These are phyloP conservation scores for Arabis alpina DNA, from an alignment of 345 rosid genomes.

Conservation along the genomic window DNA sequence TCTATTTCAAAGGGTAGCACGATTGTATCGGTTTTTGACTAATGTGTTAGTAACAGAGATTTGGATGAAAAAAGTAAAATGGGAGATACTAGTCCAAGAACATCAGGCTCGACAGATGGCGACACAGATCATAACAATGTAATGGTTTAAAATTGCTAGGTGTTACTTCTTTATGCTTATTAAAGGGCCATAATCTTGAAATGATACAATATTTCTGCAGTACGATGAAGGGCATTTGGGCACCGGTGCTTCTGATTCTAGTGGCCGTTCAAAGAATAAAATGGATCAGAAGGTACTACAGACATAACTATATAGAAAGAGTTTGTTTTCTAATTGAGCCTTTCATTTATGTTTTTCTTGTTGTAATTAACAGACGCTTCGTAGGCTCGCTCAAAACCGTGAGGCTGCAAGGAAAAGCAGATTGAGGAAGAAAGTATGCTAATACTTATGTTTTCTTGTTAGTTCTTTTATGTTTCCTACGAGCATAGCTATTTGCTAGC, in stretches of 20 bases:
- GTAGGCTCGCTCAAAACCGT: conserved; percentile 99
- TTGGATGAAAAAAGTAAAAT: conserved; percentile 49
- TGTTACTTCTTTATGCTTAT: conserved; percentile 16
- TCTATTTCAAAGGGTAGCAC: conserved; percentile 43
- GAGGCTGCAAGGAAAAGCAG: conserved; percentile 99
- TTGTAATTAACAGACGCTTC: conserved; percentile 62
- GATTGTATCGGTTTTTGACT: conserved; percentile 44
- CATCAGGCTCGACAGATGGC: conserved; percentile 74
- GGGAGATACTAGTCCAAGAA: conserved; percentile 85
- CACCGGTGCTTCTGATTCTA: conserved; percentile 67
- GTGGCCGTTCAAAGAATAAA: conserved; percentile 85
- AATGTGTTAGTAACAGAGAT: conserved; percentile 44
- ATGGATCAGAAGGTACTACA: conserved; percentile 78
- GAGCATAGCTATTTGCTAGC: not conserved
- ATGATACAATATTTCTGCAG: no score
- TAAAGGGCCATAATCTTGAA: no score
- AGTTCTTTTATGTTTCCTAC: not conserved
- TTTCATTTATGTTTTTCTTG: conserved; percentile 25
- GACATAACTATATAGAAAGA: not conserved
- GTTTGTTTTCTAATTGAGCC: conserved; percentile 4
- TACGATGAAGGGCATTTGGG: conserved; percentile 58
- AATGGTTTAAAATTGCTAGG: conserved; percentile 51
- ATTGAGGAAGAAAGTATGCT: conserved; percentile 77
- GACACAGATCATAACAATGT: conserved; percentile 74
- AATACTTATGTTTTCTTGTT: conserved; percentile 7